phyloP scores from a whole-genome alignment of 2,329 filamentous ascomycete species.

The Emericellopsis cladophorae region DNA sequence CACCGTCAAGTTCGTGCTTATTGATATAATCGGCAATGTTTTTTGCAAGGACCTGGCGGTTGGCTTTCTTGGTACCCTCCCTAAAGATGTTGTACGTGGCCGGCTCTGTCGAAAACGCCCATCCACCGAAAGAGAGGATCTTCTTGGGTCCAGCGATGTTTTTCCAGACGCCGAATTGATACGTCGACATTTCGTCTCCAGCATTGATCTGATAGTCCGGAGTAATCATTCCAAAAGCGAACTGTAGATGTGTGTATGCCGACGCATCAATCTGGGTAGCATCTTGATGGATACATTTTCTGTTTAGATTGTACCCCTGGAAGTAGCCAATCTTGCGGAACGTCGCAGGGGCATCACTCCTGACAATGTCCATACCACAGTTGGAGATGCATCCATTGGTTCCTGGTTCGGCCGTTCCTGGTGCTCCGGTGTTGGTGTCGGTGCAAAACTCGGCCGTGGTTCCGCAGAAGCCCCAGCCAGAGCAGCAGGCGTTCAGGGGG shows the following conservation, averaged over 20 bases:
- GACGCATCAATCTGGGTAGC: not conserved
- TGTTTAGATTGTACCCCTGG: slow-evolving; percentile 14
- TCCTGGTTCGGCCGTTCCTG: slow-evolving; percentile 11
- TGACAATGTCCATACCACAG: slow-evolving; percentile 17
- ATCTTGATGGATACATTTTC: slow-evolving; percentile 15
- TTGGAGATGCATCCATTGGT: slow-evolving; percentile 16
- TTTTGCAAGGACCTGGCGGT: slow-evolving; percentile 21
- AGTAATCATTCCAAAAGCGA: slow-evolving; percentile 7
- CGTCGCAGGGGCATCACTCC: slow-evolving; percentile 4
- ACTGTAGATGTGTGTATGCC: slow-evolving; percentile 14
- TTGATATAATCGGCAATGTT: slow-evolving; percentile 21
- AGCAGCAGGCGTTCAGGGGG: slow-evolving; percentile 23
- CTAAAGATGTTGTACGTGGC: slow-evolving; percentile 13
- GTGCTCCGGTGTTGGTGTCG: slow-evolving; percentile 11
- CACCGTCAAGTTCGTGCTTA: slow-evolving; percentile 8
- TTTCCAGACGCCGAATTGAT: not conserved
- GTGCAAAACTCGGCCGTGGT: slow-evolving; percentile 15
- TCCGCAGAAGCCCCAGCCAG: slow-evolving; percentile 18
- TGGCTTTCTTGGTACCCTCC: slow-evolving; percentile 14
- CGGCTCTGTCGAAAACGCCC: slow-evolving; percentile 2
- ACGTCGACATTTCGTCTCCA: not conserved
- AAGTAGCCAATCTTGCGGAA: slow-evolving; percentile 13
- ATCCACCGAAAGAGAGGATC: slow-evolving; percentile 2
- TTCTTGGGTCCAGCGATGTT: not conserved
- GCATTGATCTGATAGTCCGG: not conserved